Evolutionary conservation across 2,329 filamentous ascomycete species (phyloP), one percentile per base, ranked within the genome.

Genomic region (Seiridium unicorne): DNA sequence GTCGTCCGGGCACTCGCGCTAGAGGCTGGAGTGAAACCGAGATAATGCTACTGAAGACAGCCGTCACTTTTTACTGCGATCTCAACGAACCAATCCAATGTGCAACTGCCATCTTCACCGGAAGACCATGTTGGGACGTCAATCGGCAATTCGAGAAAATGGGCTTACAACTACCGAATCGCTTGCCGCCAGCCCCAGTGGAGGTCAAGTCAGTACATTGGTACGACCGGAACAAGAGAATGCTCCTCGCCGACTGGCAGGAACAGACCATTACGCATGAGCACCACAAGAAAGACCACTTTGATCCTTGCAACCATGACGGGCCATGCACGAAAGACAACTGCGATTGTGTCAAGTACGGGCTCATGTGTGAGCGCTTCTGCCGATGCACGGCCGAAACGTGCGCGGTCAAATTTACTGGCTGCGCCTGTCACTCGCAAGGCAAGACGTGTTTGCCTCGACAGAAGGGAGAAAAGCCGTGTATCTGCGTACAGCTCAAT

Each of bases 401-500:
- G 13, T 90, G 87, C 62, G 80, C 82, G 38, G 82, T 84, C 65
- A 87, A 88, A 60, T 90, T 89, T 65, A 89, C 85, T 0, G 87
- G 87, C 2, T 90, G 87, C 69, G 81, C 80, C 3, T 94, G 91
- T 68, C 78, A 86, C 55, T 76, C 77, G 0, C 76, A 76, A 5
- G 90, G 89, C 58, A 84, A 84, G 69, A 81, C 80, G 1, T 90
- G 87, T 63, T 65, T 80, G 5, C 72, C 80, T 10, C 84, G 82
- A 48, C 79, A 87, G 65, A 83, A 82, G 62, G 55, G 51, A 55
- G 84, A 85, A 59, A 74, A 76, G 61, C 81, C 82, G 3, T 95
- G 92, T 69, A 87, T 89, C 11, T 96, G 92, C 67, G 79, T 87
- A 26, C 81, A 84, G 67, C 80, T 92, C 57, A 89, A 91, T 65